phyloP scores from a whole-genome alignment of 306 rosid species.

The Cicer arietinum region DNA sequence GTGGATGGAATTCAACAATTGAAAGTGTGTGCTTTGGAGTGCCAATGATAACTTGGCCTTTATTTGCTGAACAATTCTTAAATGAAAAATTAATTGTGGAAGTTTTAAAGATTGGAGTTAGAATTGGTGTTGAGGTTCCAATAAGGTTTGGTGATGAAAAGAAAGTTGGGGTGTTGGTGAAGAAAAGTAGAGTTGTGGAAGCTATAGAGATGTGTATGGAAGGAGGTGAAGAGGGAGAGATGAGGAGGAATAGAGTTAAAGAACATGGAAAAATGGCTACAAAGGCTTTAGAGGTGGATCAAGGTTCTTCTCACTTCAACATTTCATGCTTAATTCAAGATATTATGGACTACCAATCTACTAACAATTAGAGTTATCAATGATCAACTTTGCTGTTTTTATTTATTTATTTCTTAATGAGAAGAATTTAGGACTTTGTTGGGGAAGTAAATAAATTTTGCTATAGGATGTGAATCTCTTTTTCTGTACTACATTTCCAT shows the following conservation, averaged over 20 bases:
- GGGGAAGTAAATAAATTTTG: too few relatives aligned
- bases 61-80: constrained; percentile 74
- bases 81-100: constrained; percentile 69
- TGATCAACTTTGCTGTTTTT: neutral
- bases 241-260: constrained; percentile 56
- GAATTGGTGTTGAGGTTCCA: constrained; percentile 66
- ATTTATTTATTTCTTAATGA: neutral
- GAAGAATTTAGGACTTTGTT: neutral
- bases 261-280: constrained; percentile 58
- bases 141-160: constrained; percentile 83
- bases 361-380: neutral
- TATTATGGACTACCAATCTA: constrained; percentile 33
- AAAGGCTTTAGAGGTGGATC: constrained; percentile 49
- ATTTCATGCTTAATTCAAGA: constrained; percentile 60
- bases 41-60: constrained; percentile 85
- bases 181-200: constrained; percentile 50
- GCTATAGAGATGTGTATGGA: constrained; percentile 62
- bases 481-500: too few relatives aligned
- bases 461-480: too few relatives aligned
- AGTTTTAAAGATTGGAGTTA: constrained; percentile 63
- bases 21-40: constrained; percentile 64
- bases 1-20: constrained; percentile 82
- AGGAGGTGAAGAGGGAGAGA: constrained; percentile 58
- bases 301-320: constrained; percentile 65
- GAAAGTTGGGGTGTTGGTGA: constrained; percentile 64